Evolutionary conservation across 1,284 basidiomycete genomes (phyloP).

Genomic region (Leccinum holopus): DNA sequence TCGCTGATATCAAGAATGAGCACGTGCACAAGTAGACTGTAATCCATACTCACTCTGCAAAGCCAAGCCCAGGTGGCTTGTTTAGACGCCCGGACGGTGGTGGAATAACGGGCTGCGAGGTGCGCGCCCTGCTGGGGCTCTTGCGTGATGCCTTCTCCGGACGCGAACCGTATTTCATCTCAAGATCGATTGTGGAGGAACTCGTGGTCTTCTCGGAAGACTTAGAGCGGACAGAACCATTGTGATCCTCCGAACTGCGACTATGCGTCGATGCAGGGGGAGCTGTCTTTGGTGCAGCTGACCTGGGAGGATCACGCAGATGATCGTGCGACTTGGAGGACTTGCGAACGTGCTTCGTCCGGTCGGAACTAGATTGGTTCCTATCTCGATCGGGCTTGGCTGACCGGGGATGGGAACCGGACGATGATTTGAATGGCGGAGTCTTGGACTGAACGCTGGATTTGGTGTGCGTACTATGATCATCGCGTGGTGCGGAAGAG

Average conservation of each 20-base stretch:
- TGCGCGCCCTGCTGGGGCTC: constrained; percentile 13
- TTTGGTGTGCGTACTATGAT: constrained; percentile 10
- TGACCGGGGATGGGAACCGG: constrained; percentile 15
- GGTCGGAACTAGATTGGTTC: constrained; percentile 17
- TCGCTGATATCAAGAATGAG: constrained; percentile 23
- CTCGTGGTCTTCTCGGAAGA: constrained; percentile 18
- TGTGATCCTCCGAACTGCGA: constrained; percentile 15
- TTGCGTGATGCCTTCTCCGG: constrained; percentile 14
- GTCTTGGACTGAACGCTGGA: constrained; percentile 11
- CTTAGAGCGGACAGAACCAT: constrained; percentile 12
- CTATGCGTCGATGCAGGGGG: constrained; percentile 12
- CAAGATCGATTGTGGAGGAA: constrained; percentile 6
- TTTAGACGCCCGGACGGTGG: constrained; percentile 23
- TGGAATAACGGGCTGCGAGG: constrained; percentile 30
- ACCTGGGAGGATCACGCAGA: constrained; percentile 19
- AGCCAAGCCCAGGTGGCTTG: constrained; percentile 23
- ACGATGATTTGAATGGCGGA: constrained; percentile 12
- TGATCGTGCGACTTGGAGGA: constrained; percentile 26
- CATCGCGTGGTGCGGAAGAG: constrained; percentile 15
- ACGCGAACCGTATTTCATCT: constrained; percentile 12
- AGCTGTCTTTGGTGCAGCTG: constrained; percentile 11
- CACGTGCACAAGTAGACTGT: neutral
- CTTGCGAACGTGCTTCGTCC: constrained; percentile 18
- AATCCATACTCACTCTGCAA: constrained; percentile 30
- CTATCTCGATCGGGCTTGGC: constrained; percentile 15